These are phyloP conservation scores for Phytophthora fragariaefolia DNA, from an alignment of 352 stramenopile species.

Conservation along the genomic window DNA sequence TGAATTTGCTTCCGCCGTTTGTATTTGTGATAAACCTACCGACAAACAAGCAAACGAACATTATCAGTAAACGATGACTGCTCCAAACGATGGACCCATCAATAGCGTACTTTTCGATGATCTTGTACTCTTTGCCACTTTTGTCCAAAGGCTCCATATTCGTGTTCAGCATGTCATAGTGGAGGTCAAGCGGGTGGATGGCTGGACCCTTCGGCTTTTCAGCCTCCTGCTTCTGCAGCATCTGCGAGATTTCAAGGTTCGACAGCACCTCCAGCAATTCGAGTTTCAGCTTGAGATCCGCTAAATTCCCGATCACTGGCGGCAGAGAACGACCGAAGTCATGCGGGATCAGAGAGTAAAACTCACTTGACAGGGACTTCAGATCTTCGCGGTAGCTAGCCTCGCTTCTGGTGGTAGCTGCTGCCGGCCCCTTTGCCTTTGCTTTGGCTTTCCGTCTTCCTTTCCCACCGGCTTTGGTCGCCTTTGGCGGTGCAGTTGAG, in stretches of 20 bases:
- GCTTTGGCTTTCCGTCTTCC: conserved; percentile 34
- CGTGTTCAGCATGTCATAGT: conserved; percentile 61
- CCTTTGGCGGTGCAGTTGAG: conserved; percentile 16
- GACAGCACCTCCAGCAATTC: conserved; percentile 66
- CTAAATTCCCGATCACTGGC: conserved; percentile 55
- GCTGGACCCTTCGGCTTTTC: conserved; percentile 22
- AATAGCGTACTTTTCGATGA: conserved; percentile 49
- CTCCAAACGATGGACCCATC: neutral
- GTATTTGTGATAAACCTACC: conserved; percentile 67
- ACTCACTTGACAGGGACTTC: conserved; percentile 64
- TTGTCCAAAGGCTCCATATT: conserved; percentile 51
- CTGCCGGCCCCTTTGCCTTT: conserved; percentile 30
- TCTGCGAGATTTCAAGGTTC: conserved; percentile 71
- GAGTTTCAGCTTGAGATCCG: conserved; percentile 65
- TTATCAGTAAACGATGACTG: neutral
- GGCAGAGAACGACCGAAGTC: conserved; percentile 64
- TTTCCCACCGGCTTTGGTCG: conserved; percentile 25
- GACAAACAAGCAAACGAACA: neutral
- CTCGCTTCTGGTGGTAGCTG: conserved; percentile 26
- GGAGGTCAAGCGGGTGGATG: conserved; percentile 54
- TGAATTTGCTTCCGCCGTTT: too few relatives aligned
- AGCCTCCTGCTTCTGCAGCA: conserved; percentile 50
- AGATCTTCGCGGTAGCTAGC: conserved; percentile 43
- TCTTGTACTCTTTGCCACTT: conserved; percentile 52
- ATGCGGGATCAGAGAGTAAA: conserved; percentile 78